Base-by-base conservation (phyloP, 768 basidiomycete genomes). In the Leccinum boreale region DNA sequence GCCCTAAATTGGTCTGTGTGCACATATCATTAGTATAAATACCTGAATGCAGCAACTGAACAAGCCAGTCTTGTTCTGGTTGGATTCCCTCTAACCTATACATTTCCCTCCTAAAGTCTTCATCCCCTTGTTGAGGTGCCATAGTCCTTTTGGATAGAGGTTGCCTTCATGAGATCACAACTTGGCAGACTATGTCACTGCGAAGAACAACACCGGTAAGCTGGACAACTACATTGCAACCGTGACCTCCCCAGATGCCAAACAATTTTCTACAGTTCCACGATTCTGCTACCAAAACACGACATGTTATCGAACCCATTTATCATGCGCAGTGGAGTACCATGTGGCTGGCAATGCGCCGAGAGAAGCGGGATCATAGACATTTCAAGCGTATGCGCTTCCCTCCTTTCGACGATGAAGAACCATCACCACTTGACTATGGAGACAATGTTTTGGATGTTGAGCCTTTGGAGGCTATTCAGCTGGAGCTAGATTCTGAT, bases 341-440 rank as follows among this genome's bases (percentile, higher is more conserved):
- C 24, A 24, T 24, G 24, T 24, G 24, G 24, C 24, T 24, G 6
- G 24, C 24, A 24, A 24, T 24, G 24, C 24, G 24, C 24, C 24
- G 24, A 24, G 24, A 24, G 24, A 24, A 24, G 24, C 85, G 97
- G 57, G 97, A 99, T 72, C 90, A 97, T 70, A 80, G 96, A 58
- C 97, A 99, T 74, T 99, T 99, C 80, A 99, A 99, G 79, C 92
- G 97, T 47, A 96, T 99, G 94, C 86, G 97, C 23, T 99, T 98
- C 77, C 97, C 97, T 23, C 97, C 96, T 0, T 99, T 98, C 69
- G 97, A 99, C 70, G 97, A 98, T 68, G 96, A 99, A 76, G 97
- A 99, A 67, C 97, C n/a, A n/a, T n/a, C 97, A 8, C 97, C 97
- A 2, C 82, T 98, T 73, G 97, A 99, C 71, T 99, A 99, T 68